phyloP scores from a whole-genome alignment of 2,329 filamentous ascomycete genomes.

The Clathrospora elynae region DNA sequence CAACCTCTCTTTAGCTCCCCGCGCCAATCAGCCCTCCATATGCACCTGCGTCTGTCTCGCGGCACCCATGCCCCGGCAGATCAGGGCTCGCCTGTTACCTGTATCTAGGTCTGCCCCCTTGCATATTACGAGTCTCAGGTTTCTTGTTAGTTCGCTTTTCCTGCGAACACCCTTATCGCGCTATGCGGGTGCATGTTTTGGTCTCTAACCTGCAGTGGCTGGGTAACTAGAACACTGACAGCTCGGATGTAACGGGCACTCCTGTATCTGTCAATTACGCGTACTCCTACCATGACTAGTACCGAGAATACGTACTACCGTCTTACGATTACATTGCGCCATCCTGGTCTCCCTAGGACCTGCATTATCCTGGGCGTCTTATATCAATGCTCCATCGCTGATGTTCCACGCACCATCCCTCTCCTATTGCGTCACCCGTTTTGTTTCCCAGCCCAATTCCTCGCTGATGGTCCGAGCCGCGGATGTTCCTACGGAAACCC shows the following conservation, averaged over 20 bases:
- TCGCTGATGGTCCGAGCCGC: not conserved
- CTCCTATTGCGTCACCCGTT: not conserved
- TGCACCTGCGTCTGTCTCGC: too few species aligned
- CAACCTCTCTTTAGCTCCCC: slow-evolving; percentile 21
- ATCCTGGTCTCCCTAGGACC: not conserved
- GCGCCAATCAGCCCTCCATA: slow-evolving; percentile 12
- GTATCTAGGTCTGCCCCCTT: slow-evolving; percentile 18
- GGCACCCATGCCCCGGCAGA: slow-evolving; percentile 13
- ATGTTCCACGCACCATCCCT: not conserved
- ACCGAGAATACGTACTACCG: slow-evolving; percentile 3
- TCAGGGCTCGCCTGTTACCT: slow-evolving; percentile 6
- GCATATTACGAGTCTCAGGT: slow-evolving; percentile 15
- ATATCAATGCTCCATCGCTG: slow-evolving; percentile 1
- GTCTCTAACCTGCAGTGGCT: slow-evolving; percentile 10
- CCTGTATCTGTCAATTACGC: too few species aligned
- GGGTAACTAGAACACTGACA: slow-evolving; percentile 4
- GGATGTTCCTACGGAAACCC: slow-evolving; percentile 14
- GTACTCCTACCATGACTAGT: not conserved
- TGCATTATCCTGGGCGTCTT: not conserved
- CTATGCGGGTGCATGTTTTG: slow-evolving; percentile 3
- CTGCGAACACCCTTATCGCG: slow-evolving; percentile 20
- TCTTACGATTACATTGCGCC: slow-evolving; percentile 1
- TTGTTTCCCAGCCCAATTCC: not conserved
- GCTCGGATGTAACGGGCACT: slow-evolving; percentile 7
- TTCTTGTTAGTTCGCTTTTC: slow-evolving; percentile 14